Conservation (phyloP, 169 alveolate genomes). For the Miamiensis avidus region DNA sequence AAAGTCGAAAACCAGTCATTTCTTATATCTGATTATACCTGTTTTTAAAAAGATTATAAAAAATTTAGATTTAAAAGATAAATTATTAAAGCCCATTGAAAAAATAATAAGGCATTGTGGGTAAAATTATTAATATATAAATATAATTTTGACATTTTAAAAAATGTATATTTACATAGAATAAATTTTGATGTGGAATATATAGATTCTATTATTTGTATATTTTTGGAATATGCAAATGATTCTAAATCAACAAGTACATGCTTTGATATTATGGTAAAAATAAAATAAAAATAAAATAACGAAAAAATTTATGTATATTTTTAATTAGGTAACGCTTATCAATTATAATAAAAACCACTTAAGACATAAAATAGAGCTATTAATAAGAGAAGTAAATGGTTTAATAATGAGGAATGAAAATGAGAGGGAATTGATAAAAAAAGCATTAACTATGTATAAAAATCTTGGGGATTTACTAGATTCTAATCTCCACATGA, state of each 20-base stretch:
- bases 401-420: slow-evolving; percentile 20
- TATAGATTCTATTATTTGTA: too few species aligned
- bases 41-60: slow-evolving; percentile 30
- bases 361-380: slow-evolving; percentile 47
- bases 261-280: too few species aligned
- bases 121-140: neutral
- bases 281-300: too few species aligned
- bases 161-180: neutral
- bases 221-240: neutral
- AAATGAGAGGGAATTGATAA: slow-evolving; percentile 26
- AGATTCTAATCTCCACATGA: slow-evolving; percentile 45
- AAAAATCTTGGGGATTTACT: slow-evolving; percentile 24
- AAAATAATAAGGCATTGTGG: slow-evolving; percentile 26
- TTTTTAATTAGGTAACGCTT: too few species aligned
- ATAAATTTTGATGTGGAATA: neutral
- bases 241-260: too few species aligned
- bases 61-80: slow-evolving; percentile 36
- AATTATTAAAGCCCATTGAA: slow-evolving; percentile 16
- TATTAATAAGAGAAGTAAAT: slow-evolving; percentile 34
- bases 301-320: too few species aligned
- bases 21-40: slow-evolving; percentile 34
- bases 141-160: neutral
- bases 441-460: slow-evolving; percentile 29
- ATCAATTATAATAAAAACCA: slow-evolving; percentile 24
- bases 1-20: slow-evolving; percentile 36